Evolutionary conservation across 768 basidiomycete species (phyloP).

Genomic region (Steccherinum ochraceum): DNA sequence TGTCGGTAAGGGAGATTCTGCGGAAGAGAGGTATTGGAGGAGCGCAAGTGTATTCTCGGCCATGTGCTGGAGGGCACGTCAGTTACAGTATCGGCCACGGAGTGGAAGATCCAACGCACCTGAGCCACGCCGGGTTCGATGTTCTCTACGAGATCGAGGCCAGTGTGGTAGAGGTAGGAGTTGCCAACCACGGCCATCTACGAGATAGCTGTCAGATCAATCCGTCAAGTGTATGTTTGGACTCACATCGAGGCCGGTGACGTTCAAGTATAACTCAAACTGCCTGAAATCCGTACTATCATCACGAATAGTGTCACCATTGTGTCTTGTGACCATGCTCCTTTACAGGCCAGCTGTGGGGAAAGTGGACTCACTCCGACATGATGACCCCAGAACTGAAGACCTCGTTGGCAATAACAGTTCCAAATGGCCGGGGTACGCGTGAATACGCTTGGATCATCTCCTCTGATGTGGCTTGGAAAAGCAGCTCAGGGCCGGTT

Average conservation of each 20-base stretch:
- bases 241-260: constrained; percentile 85
- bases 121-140: constrained; percentile 77
- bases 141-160: constrained; percentile 73
- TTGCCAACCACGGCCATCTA: constrained; percentile 90
- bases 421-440: constrained; percentile 84
- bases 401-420: constrained; percentile 84
- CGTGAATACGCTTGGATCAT: constrained; percentile 90
- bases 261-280: constrained; percentile 83
- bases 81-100: background rate
- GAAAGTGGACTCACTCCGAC: constrained; percentile 60
- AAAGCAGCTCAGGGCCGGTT: constrained; percentile 81
- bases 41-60: constrained; percentile 82
- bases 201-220: constrained; percentile 1
- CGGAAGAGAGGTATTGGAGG: constrained; percentile 64
- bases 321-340: background rate
- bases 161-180: constrained; percentile 92
- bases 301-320: background rate
- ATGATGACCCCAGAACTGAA: constrained; percentile 88
- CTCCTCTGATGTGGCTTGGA: constrained; percentile 92
- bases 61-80: constrained; percentile 59
- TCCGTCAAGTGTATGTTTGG: background rate
- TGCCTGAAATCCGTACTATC: constrained; percentile 83
- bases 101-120: constrained; percentile 17
- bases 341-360: background rate
- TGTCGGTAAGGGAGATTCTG: constrained; percentile 60